A percentile compares a stretch with the other conserved stretches of the same genome.
Evolutionary conservation across 1,284 basidiomycete genomes (phyloP).

Genomic region (Boletellus deceptivus): DNA sequence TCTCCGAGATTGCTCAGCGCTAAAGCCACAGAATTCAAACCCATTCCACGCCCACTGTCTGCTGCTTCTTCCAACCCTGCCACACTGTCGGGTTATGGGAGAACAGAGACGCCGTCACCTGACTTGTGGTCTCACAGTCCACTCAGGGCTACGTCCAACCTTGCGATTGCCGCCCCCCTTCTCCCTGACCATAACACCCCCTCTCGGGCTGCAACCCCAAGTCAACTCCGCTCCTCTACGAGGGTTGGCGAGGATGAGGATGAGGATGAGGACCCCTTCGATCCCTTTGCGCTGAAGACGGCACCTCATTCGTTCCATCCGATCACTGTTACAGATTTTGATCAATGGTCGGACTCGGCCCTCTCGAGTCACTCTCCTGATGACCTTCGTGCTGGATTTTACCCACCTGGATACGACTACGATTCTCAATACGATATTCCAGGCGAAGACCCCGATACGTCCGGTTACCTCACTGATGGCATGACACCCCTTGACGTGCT

Average conservation of each 20-base stretch:
- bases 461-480: constrained; percentile 64
- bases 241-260: constrained; percentile 56
- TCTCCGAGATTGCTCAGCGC: constrained; percentile 63
- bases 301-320: constrained; percentile 58
- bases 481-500: constrained; percentile 98
- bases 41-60: constrained; percentile 71
- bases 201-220: constrained; percentile 39
- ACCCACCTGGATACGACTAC: constrained; percentile 34
- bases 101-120: constrained; percentile 74
- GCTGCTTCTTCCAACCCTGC: constrained; percentile 66
- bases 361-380: constrained; percentile 43
- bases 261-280: constrained; percentile 70
- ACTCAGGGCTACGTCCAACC: constrained; percentile 72
- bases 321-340: constrained; percentile 60
- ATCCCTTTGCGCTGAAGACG: constrained; percentile 59
- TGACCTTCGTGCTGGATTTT: constrained; percentile 38
- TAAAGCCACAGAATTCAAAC: constrained; percentile 66
- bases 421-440: constrained; percentile 39
- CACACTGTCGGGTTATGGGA: constrained; percentile 46
- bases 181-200: constrained; percentile 71
- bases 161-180: constrained; percentile 85
- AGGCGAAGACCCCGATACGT: constrained; percentile 53
- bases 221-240: constrained; percentile 58
- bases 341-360: constrained; percentile 58
- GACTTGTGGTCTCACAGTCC: constrained; percentile 79